A percentile compares a stretch with the other conserved stretches of the same genome.
Evolutionary conservation across 371 early-diverging fungal genomes (phyloP).

Genomic region (Mucor mucedo): DNA sequence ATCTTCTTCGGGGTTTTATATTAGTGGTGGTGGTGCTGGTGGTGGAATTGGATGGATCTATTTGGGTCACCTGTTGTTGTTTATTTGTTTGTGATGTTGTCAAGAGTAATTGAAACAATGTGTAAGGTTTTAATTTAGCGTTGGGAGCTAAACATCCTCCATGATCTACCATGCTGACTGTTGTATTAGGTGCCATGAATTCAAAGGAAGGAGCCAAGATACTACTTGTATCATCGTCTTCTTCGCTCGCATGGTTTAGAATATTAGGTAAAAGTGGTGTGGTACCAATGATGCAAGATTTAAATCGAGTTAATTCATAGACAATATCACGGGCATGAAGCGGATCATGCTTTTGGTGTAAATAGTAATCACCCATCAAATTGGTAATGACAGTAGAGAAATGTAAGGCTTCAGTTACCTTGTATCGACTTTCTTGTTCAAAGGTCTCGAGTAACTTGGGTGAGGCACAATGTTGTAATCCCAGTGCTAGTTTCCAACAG

Average conservation of each 20-base stretch:
- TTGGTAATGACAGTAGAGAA: constrained; percentile 16
- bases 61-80: neutral
- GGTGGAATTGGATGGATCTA: neutral
- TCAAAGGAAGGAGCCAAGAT: constrained; percentile 1
- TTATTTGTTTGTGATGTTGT: neutral
- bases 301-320: constrained; percentile 13
- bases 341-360: neutral
- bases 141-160: constrained; percentile 36
- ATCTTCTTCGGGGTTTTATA: neutral
- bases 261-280: constrained; percentile 6
- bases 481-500: constrained; percentile 45
- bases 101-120: constrained; percentile 31
- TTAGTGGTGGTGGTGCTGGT: neutral
- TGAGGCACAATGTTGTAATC: constrained; percentile 29
- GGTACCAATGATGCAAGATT: constrained; percentile 19
- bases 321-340: constrained; percentile 6
- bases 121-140: constrained; percentile 45
- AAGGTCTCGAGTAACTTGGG: constrained; percentile 35
- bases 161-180: neutral
- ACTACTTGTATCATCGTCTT: neutral
- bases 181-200: neutral
- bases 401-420: constrained; percentile 21
- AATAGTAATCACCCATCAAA: constrained; percentile 11
- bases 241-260: neutral
- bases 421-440: constrained; percentile 26